Percentiles rank a stretch among this genome's conserved stretches.
phyloP scores from a whole-genome alignment of 306 rosid species.

The Hylodesmum podocarpum region DNA sequence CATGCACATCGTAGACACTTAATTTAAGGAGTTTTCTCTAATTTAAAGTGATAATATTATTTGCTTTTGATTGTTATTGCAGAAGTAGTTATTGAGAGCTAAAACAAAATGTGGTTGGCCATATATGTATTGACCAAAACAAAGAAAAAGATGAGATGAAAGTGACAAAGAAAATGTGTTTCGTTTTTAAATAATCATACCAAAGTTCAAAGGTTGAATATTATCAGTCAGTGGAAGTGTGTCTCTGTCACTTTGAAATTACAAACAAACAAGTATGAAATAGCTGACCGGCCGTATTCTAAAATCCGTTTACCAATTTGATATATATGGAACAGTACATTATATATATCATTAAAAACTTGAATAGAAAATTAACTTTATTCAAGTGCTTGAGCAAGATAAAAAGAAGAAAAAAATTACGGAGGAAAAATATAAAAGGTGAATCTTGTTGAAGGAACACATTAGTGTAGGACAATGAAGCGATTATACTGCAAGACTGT shows the following conservation, averaged over 20 bases:
- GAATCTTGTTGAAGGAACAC: not conserved
- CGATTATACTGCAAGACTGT: slow-evolving; percentile 18
- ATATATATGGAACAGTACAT: not conserved
- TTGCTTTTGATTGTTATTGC: too few species aligned
- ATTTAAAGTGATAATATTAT: too few species aligned
- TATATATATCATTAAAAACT: not conserved
- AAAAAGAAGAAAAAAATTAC: not conserved
- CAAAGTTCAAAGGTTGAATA: too few species aligned
- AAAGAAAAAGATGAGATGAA: too few species aligned
- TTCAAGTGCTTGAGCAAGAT: not conserved
- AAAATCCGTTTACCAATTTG: not conserved
- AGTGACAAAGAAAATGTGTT: too few species aligned
- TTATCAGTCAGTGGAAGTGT: not conserved
- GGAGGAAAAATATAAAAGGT: not conserved
- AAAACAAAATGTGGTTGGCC: too few species aligned
- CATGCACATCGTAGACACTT: too few species aligned
- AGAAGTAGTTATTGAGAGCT: too few species aligned
- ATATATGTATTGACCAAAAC: too few species aligned
- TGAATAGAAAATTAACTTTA: not conserved
- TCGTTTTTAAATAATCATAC: too few species aligned
- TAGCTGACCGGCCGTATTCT: too few species aligned
- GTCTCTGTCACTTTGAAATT: not conserved
- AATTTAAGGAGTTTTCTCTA: too few species aligned
- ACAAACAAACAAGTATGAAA: not conserved
- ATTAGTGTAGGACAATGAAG: not conserved